Evolutionary conservation across 805 yeast species (phyloP), one percentile per base, ranked within the genome.

Genomic region (Candida odintsovae): DNA sequence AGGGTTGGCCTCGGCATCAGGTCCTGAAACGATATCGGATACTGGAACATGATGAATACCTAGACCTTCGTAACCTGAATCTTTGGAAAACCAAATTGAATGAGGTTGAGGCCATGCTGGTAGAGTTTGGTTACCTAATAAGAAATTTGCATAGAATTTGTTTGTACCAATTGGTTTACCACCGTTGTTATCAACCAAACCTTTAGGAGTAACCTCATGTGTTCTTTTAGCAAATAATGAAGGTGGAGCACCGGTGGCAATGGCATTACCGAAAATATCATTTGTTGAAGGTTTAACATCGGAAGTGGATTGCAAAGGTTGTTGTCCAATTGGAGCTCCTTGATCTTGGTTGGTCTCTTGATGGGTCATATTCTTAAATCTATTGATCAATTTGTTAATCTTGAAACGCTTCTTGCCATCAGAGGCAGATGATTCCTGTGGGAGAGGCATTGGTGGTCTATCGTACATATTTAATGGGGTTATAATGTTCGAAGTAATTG

Each of bases 21-120:
- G 85, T 1, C 90, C 95, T 63, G 69, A 83, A 2, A 86, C 95
- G 49, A 77, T 65, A 53, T 85, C 88, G 6, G 69, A 55, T 2
- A 73, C 71, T 4, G 71, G 70, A 1, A 83, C 77, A 55, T 87
- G 89, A 25, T 86, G 75, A 41, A 84, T 69, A 1, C 87, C 90
- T 44, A 86, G 59, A 2, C 95, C 95, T 42, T 63, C 64, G 46
- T 63, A 71, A 8, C 56, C 59, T 28, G 65, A 67, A 45, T 74
- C 79, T 45, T 70, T 77, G 9, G 82, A 68, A 50, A 71, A 71
- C 92, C 90, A 86, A 6, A 85, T 66, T 26, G 87, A 78, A 58
- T 86, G 86, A 2, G 96, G 96, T 54, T 84, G 89, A 0, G 92
- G 79, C 90, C 90, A 87, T 0, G 81, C 75, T 0, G 92, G 87